Evolutionary conservation across 1,284 basidiomycete species (phyloP), one percentile per base, ranked within the genome.

Genomic region (Irpex sp.): DNA sequence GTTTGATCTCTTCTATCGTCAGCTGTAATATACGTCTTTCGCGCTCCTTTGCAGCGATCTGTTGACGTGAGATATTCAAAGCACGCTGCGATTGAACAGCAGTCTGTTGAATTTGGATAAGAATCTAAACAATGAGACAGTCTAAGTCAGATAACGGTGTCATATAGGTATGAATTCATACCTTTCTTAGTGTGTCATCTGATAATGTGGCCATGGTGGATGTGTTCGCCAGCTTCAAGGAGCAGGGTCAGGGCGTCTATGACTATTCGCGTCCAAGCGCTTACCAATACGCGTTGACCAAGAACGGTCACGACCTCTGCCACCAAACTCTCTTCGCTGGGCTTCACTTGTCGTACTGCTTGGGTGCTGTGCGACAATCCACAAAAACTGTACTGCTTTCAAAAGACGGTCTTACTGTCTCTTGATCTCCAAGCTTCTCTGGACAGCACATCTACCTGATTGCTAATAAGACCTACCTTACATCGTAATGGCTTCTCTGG

Each of bases 121-220:
- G 79, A 74, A 97, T 96, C 94, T 96, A 5, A 11, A 34, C 0
- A 56, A 59, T 64, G 34, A 5, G 47, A 40, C 9, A 56, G 55
- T 60, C 44, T 57, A 21, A 34, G 15, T 37, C 21, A 8, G 31
- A 34, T 54, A 36, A 5, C 21, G 19, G 40, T 44, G 5, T 26
- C 26, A 26, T 51, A 11, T 34, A 9, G 49, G 57, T 58, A 66
- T 62, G 48, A 38, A 59, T 51, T 65, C 62, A 47, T 67, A 93
- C 93, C 85, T 92, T 95, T 75, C 89, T 84, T 58, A 96, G 79
- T 0, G 94, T 94, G 65, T 96, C 93, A 73, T 96, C 94, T 47
- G 93, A 85, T 48, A 96, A 82, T 49, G 85, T 81, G 64, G 91
- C 82, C 91, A 93, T 93, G 58, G 66, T 77, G 47, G 48, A 36